phyloP scores from a whole-genome alignment of 305 asterid genomes.

The Fraxinus nigra region DNA sequence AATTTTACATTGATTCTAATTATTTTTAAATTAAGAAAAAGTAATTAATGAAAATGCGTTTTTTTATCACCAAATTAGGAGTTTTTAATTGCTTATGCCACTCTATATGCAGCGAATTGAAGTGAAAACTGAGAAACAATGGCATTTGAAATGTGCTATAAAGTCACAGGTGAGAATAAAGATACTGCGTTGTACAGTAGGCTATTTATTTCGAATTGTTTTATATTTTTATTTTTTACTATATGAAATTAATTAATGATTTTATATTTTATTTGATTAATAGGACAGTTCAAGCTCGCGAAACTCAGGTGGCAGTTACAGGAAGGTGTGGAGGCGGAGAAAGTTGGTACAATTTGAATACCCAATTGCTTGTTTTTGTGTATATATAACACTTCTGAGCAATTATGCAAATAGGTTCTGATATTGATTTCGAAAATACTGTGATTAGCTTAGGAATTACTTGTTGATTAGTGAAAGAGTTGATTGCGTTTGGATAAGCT shows the following conservation, averaged over 20 bases:
- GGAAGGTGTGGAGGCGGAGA: slow-evolving; percentile 85
- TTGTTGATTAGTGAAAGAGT: neutral
- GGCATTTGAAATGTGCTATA: slow-evolving; percentile 34
- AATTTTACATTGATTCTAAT: neutral
- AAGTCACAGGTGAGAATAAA: slow-evolving; percentile 47
- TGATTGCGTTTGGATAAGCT: neutral
- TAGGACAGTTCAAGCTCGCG: slow-evolving; percentile 49
- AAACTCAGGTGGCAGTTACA: slow-evolving; percentile 47
- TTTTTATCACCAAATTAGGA: neutral
- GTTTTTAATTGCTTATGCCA: neutral
- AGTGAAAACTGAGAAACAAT: slow-evolving; percentile 36
- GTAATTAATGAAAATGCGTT: neutral
- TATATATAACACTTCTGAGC: neutral
- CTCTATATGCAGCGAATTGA: slow-evolving; percentile 45
- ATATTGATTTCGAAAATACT: neutral
- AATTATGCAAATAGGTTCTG: neutral
- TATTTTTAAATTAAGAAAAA: neutral
- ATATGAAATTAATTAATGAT: neutral
- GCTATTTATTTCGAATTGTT: slow-evolving; percentile 13
- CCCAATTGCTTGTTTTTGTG: neutral
- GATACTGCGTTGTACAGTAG: slow-evolving; percentile 4
- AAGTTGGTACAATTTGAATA: slow-evolving; percentile 50
- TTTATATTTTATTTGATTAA: slow-evolving; percentile 21
- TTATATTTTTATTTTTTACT: neutral
- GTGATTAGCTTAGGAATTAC: neutral